Conservation (phyloP, 1,284 basidiomycete species). For the Rhodotorula sp. region DNA sequence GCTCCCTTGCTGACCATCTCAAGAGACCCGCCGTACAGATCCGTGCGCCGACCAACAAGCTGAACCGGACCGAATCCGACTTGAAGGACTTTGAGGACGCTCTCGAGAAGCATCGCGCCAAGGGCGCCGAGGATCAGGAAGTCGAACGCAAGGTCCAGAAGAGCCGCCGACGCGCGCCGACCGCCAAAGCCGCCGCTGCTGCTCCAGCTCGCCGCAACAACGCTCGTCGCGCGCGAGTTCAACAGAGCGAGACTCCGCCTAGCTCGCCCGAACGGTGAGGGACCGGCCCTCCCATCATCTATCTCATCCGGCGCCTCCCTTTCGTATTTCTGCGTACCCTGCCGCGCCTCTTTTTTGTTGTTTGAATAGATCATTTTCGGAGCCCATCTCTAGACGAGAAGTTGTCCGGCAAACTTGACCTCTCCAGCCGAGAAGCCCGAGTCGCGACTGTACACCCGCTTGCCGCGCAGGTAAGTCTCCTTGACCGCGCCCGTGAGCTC, state of each 20-base stretch:
- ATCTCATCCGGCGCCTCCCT: too few relatives aligned
- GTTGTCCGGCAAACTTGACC: constrained; percentile 9
- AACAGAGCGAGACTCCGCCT: constrained; percentile 22
- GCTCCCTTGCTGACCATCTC: too few relatives aligned
- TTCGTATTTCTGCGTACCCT: constrained; percentile 6
- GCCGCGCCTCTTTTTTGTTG: constrained; percentile 7
- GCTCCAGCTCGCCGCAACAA: neutral
- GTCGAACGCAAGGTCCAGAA: constrained; percentile 77
- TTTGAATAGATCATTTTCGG: neutral
- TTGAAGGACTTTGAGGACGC: constrained; percentile 75
- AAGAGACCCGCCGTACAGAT: constrained; percentile 48
- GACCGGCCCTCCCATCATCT: too few relatives aligned
- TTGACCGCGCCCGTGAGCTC: constrained; percentile 67
- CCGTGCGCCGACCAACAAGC: constrained; percentile 63
- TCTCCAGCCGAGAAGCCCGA: constrained; percentile 20
- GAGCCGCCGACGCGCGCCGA: constrained; percentile 20
- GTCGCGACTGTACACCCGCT: constrained; percentile 60
- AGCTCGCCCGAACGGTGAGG: constrained; percentile 10
- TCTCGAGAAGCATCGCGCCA: constrained; percentile 75
- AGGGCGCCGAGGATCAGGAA: constrained; percentile 87
- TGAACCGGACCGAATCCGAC: constrained; percentile 77
- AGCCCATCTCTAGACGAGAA: constrained; percentile 23
- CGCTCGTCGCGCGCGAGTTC: neutral
- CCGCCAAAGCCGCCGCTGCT: constrained; percentile 1
- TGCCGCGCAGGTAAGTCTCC: constrained; percentile 72